Evolutionary conservation across 768 basidiomycete species (phyloP).

Genomic region (Macrolepiota fuliginosa): DNA sequence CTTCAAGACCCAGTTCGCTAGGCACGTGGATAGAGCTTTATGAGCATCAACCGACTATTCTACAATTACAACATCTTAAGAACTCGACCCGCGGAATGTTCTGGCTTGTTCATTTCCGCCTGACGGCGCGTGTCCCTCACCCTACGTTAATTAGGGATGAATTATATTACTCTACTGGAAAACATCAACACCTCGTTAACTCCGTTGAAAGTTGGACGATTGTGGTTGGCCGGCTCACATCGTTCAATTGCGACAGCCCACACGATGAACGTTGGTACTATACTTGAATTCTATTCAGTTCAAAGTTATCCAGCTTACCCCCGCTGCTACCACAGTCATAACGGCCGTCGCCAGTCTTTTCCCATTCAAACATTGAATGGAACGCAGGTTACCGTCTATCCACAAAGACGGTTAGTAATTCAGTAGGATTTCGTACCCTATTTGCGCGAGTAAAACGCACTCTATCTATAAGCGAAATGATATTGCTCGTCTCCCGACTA

Average conservation of each 20-base stretch:
- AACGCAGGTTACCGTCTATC: background rate
- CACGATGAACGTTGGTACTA: background rate
- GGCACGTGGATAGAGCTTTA: conserved; percentile 3
- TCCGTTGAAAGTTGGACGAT: background rate
- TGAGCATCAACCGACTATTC: background rate
- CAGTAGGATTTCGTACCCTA: no score
- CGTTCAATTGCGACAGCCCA: background rate
- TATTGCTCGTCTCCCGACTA: background rate
- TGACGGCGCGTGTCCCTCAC: background rate
- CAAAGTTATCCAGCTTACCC: background rate
- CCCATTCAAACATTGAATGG: background rate
- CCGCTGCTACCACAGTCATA: background rate
- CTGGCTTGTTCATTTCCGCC: background rate
- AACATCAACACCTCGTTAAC: conserved; percentile 2
- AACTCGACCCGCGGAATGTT: conserved; percentile 4
- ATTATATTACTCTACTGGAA: background rate
- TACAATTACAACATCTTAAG: background rate
- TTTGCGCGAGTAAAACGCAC: no score
- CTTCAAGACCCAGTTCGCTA: background rate
- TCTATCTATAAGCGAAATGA: background rate
- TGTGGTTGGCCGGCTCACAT: background rate
- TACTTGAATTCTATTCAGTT: background rate
- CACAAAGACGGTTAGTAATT: no score
- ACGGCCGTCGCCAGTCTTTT: background rate
- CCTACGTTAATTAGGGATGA: background rate